These are phyloP conservation scores for Amylostereum areolatum DNA, from an alignment of 1,284 basidiomycete genomes.

Conservation along the genomic window DNA sequence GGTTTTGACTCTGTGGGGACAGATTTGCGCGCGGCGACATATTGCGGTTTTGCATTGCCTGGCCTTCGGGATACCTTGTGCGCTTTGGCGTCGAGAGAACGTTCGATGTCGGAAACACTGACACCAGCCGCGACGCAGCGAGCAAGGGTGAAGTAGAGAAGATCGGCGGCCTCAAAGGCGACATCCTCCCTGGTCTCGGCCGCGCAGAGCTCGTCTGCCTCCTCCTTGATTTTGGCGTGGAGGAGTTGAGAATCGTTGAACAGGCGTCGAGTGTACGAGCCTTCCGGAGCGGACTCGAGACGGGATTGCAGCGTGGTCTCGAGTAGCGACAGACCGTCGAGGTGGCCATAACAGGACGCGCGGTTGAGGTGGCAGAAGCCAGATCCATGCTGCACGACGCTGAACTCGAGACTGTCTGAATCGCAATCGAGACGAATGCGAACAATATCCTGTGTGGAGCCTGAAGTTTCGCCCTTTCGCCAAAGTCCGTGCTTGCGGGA, in stretches of 20 bases:
- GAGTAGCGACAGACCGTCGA: constrained; percentile 75
- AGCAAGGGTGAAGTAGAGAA: constrained; percentile 91
- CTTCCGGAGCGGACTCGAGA: constrained; percentile 74
- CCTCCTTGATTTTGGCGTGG: constrained; percentile 94
- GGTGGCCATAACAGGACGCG: constrained; percentile 81
- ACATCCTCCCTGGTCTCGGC: constrained; percentile 81
- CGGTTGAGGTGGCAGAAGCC: constrained; percentile 94
- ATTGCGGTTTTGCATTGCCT: constrained; percentile 93
- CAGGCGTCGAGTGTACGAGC: constrained; percentile 88
- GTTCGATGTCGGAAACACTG: constrained; percentile 80
- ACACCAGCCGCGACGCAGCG: constrained; percentile 87
- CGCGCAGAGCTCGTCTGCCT: constrained; percentile 92
- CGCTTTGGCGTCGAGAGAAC: constrained; percentile 81
- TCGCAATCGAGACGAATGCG: constrained; percentile 90
- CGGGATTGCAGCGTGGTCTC: constrained; percentile 79
- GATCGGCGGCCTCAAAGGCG: constrained; percentile 95
- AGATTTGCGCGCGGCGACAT: constrained; percentile 38
- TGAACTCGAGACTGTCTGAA: constrained; percentile 87
- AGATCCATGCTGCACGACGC: constrained; percentile 84
- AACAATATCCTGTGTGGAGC: constrained; percentile 87
- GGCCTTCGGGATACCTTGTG: constrained; percentile 84
- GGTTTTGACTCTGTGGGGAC: constrained; percentile 18
- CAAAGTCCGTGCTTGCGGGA: constrained; percentile 95
- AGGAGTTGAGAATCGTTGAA: constrained; percentile 83
- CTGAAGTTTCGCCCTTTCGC: constrained; percentile 96